Evolutionary conservation across 805 yeast genomes (phyloP).

Genomic region (Starmerella potacharoeniae): DNA sequence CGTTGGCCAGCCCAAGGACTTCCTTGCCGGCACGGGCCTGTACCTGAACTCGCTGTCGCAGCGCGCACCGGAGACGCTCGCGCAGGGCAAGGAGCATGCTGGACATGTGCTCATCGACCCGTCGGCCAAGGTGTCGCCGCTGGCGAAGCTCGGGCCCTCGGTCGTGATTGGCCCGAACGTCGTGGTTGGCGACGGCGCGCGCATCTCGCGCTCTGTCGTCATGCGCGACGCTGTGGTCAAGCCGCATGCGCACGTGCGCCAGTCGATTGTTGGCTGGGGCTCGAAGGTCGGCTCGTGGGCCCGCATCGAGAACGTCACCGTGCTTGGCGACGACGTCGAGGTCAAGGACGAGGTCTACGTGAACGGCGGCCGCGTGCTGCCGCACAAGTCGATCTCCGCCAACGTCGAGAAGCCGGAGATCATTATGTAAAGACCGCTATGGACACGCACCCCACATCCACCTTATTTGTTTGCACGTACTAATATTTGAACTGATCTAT

Average conservation of each 20-base stretch:
- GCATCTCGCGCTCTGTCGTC: conserved; percentile 91
- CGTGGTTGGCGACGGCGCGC: conserved; percentile 93
- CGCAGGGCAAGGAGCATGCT: conserved; percentile 56
- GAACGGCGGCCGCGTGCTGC: conserved; percentile 98
- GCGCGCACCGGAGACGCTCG: conserved; percentile 61
- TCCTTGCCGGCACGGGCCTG: conserved; percentile 87
- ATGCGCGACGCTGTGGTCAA: conserved; percentile 82
- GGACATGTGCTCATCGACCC: conserved; percentile 93
- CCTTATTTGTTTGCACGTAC: neutral
- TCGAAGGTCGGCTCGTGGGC: conserved; percentile 98
- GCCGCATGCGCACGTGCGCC: conserved; percentile 96
- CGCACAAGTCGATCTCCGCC: conserved; percentile 92
- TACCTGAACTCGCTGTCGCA: conserved; percentile 79
- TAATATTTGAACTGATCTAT: neutral
- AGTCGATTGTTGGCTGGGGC: conserved; percentile 98
- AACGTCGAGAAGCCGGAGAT: conserved; percentile 97
- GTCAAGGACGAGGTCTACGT: conserved; percentile 97
- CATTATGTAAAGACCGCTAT: conserved; percentile 54
- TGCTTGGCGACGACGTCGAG: conserved; percentile 97
- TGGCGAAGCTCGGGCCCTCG: conserved; percentile 95
- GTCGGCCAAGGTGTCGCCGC: conserved; percentile 81
- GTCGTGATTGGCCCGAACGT: conserved; percentile 97
- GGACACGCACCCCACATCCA: no score
- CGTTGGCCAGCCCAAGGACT: conserved; percentile 99
- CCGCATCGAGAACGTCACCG: conserved; percentile 94